Percentiles rank a stretch among this genome's conserved stretches.
phyloP scores from a whole-genome alignment of 768 basidiomycete species.

The Boletus pseudopeckii region DNA sequence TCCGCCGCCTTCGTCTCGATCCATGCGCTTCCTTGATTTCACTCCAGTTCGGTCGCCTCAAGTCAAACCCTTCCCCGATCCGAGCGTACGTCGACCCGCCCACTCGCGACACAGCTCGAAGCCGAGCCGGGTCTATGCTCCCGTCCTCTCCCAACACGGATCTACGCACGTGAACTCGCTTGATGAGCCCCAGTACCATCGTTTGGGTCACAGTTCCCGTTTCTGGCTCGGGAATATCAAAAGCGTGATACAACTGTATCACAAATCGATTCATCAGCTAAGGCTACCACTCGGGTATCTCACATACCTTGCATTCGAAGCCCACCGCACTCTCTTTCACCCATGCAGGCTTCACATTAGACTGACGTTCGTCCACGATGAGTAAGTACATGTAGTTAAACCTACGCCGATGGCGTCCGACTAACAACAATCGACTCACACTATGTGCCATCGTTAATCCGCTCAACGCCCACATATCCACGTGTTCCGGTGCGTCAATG shows the following conservation, averaged over 20 bases:
- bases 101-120: constrained; percentile 51
- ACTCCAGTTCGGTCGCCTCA: constrained; percentile 42
- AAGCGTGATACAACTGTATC: constrained; percentile 45
- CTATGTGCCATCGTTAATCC: constrained; percentile 54
- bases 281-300: constrained; percentile 12
- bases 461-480: constrained; percentile 59
- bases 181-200: constrained; percentile 53
- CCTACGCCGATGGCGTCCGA: not conserved
- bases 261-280: constrained; percentile 18
- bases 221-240: constrained; percentile 44
- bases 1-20: constrained; percentile 3
- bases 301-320: constrained; percentile 58
- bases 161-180: constrained; percentile 49
- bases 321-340: constrained; percentile 57
- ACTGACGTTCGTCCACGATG: constrained; percentile 31
- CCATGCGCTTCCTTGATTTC: constrained; percentile 9
- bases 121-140: constrained; percentile 45
- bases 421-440: constrained; percentile 36
- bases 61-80: constrained; percentile 44
- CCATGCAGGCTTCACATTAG: constrained; percentile 46
- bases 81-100: constrained; percentile 47
- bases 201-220: constrained; percentile 39
- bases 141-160: constrained; percentile 44
- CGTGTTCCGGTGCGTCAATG: constrained; percentile 50
- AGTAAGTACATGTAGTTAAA: constrained; percentile 6